Evolutionary conservation across 306 rosid species (phyloP).

Genomic region (Abrus precatorius): DNA sequence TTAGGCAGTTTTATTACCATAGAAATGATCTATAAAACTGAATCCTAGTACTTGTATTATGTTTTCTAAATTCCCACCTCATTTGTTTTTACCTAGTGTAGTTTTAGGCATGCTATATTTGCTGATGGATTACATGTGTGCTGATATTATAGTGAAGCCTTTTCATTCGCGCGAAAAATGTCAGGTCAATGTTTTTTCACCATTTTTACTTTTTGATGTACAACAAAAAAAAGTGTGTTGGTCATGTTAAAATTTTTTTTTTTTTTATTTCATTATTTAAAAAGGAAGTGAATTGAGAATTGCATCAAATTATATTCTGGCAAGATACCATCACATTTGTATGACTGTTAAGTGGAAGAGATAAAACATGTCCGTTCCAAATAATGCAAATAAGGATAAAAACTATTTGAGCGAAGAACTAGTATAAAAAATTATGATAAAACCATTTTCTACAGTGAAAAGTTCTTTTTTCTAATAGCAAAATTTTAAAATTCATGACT

Average conservation of each 20-base stretch:
- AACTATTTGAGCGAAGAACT: too few species aligned
- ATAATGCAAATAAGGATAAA: background rate
- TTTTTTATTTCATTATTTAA: background rate
- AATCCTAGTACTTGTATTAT: background rate
- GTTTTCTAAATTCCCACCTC: background rate
- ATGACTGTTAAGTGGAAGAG: background rate
- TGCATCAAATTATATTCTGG: background rate
- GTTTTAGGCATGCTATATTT: background rate
- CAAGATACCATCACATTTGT: background rate
- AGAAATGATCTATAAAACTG: constrained; percentile 8
- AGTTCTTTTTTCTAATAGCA: too few species aligned
- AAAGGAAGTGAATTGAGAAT: background rate
- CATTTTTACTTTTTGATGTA: too few species aligned
- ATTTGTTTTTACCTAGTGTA: background rate
- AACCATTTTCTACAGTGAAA: too few species aligned
- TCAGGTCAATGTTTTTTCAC: too few species aligned
- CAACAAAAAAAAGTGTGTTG: background rate
- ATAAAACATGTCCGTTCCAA: background rate
- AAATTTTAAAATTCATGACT: too few species aligned
- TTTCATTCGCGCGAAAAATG: background rate
- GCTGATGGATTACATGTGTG: constrained; percentile 13
- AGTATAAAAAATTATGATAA: too few species aligned
- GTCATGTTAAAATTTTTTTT: background rate
- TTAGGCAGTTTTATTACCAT: constrained; percentile 17
- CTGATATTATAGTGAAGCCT: background rate